These are phyloP conservation scores for Wickerhamomyces canadensis DNA, from an alignment of 805 yeast species.

Conservation along the genomic window DNA sequence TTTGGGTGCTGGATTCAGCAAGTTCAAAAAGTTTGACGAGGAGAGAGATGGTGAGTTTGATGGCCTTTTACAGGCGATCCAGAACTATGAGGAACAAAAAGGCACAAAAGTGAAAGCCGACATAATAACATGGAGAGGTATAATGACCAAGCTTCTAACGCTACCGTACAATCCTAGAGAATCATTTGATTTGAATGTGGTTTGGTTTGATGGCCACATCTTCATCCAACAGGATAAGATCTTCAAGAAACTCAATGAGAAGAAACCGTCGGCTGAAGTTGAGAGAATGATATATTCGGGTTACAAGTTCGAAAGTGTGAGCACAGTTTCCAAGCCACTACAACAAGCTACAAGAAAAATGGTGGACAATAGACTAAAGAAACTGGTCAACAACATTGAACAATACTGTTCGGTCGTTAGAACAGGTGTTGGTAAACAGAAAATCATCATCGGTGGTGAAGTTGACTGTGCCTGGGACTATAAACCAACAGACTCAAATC, in stretches of 20 bases:
- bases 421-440: conserved; percentile 75
- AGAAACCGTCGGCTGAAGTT: conserved; percentile 22
- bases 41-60: conserved; percentile 52
- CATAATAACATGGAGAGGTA: conserved; percentile 79
- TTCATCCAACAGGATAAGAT: conserved; percentile 44
- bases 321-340: conserved; percentile 77
- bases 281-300: conserved; percentile 56
- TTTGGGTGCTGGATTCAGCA: conserved; percentile 56
- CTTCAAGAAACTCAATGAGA: conserved; percentile 22
- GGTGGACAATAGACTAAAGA: conserved; percentile 61
- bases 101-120: conserved; percentile 48
- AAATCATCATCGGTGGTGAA: conserved; percentile 77
- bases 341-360: conserved; percentile 55
- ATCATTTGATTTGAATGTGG: conserved; percentile 54
- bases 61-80: conserved; percentile 52
- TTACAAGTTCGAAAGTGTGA: conserved; percentile 78
- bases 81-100: conserved; percentile 44
- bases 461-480: conserved; percentile 88
- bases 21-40: conserved; percentile 53
- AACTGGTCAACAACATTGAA: conserved; percentile 60
- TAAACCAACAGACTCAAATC: conserved; percentile 43
- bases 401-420: conserved; percentile 78
- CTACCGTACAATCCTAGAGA: conserved; percentile 57
- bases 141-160: conserved; percentile 67
- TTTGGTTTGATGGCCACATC: conserved; percentile 69